Base-by-base conservation (phyloP, 257 asterid genomes). In the Buddleja alternifolia region DNA sequence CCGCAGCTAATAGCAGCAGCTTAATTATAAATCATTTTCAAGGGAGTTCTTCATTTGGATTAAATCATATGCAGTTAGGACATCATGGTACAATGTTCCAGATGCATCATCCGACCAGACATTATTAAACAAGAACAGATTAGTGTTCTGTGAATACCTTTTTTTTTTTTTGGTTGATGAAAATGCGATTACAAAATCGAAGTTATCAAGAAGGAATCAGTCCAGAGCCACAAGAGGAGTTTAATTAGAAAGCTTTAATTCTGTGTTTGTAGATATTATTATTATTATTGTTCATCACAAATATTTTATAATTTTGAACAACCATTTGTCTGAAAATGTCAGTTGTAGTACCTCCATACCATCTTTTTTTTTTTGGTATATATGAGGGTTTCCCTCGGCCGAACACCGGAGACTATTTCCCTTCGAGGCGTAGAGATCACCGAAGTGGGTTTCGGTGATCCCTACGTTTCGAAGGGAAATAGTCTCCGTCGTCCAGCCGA, bases 21-120 rank as follows among this genome's bases (percentile, higher is more conserved):
- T 41, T 73, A 0, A 60, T 73, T 65, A 62, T 73, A 40, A 17
- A 50, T 15, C 83, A 74, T 73, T 71, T 76, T 60, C 78, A 74
- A 7, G 82, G 70, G 52, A 40, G 36, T 20, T 24, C 75, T 8
- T 41, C 82, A 1, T 71, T 60, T 20, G 88, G 75, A 12, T 48
- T 76, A 52, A 83, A 73, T 56, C 72, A 66, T 60, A 1, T 75
- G 72, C 77, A 74, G 50, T 67, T 85, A 53, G 89, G 83, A 57
- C 82, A 70, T 37, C 74, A 76, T 62, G 78, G 76, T 54, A 42
- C 88, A 32, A 17, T 78, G 23, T 80, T 81, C 66, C 87, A 83
- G 67, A 70, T 80, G 81, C 77, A 85, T 52, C 77, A 85, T 52
- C 72, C 76, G 15, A 70, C 78, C 16, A 60, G 39, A 11, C 77